Evolutionary conservation across 495 filamentous ascomycete genomes (phyloP).

Genomic region (Ramalina peruviana): DNA sequence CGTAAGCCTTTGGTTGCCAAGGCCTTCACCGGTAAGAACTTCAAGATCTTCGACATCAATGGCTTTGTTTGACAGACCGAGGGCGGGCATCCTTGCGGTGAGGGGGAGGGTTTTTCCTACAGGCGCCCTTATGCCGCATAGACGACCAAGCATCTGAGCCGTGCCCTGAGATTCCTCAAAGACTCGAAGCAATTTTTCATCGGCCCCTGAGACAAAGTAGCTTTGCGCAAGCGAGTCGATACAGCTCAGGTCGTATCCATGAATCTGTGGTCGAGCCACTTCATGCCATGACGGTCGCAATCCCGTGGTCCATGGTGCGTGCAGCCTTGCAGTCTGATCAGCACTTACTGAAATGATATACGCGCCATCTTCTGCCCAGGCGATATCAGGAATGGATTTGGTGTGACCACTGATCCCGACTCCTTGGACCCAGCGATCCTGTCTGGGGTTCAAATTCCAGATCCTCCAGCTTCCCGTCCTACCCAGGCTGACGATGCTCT

Average conservation of each 20-base stretch:
- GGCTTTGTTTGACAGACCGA: conserved; percentile 94
- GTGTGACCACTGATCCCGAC: conserved; percentile 77
- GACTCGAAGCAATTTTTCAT: conserved; percentile 91
- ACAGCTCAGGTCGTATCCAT: conserved; percentile 97
- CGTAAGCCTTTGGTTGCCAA: too few relatives aligned
- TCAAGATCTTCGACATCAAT: conserved; percentile 38
- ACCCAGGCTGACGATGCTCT: conserved; percentile 62
- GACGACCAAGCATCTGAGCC: conserved; percentile 52
- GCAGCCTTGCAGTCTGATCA: conserved; percentile 90
- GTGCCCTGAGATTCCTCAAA: conserved; percentile 83
- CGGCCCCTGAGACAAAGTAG: conserved; percentile 86
- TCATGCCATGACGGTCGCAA: conserved; percentile 65
- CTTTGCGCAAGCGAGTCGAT: conserved; percentile 55
- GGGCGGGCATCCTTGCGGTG: conserved; percentile 81
- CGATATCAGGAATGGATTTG: conserved; percentile 58
- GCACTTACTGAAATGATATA: conserved; percentile 80
- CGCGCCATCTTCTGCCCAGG: conserved; percentile 71
- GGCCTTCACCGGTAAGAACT: too few relatives aligned
- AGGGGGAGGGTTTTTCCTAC: conserved; percentile 49
- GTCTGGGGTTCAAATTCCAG: conserved; percentile 46
- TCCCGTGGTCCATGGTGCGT: conserved; percentile 62
- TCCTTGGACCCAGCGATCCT: conserved; percentile 58
- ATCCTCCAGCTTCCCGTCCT: conserved; percentile 87
- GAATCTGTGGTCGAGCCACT: conserved; percentile 88
- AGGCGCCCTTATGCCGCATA: conserved; percentile 45